phyloP scores from a whole-genome alignment of 805 yeast species.

The Candida oleophila region DNA sequence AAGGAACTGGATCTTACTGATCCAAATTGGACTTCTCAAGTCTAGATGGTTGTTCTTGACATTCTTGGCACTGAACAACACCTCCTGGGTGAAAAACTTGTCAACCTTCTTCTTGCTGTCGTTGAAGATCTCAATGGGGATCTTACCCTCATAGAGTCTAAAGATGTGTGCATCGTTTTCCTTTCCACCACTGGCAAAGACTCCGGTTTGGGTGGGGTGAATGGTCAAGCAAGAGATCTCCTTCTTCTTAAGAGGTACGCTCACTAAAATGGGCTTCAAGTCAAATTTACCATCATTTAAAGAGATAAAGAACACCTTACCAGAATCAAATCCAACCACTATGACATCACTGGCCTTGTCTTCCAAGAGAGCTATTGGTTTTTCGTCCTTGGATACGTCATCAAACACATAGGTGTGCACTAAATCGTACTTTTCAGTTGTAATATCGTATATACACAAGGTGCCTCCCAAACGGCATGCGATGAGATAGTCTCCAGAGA shows the following conservation, averaged over 20 bases:
- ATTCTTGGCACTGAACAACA: constrained; percentile 71
- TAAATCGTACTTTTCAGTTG: constrained; percentile 32
- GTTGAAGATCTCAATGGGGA: constrained; percentile 14
- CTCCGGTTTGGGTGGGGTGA: constrained; percentile 47
- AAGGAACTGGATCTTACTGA: constrained; percentile 54
- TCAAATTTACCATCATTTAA: constrained; percentile 25
- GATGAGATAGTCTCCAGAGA: constrained; percentile 34
- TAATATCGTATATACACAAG: constrained; percentile 38
- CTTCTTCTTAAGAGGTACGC: constrained; percentile 35
- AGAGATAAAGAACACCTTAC: constrained; percentile 40
- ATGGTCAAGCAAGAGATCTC: constrained; percentile 49
- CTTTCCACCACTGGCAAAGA: constrained; percentile 84
- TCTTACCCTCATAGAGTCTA: constrained; percentile 29
- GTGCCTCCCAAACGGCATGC: constrained; percentile 45
- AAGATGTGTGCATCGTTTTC: constrained; percentile 67
- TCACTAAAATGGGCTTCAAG: constrained; percentile 27
- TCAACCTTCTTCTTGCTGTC: constrained; percentile 18
- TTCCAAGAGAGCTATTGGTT: constrained; percentile 32
- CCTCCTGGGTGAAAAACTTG: constrained; percentile 19
- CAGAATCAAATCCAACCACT: constrained; percentile 47
- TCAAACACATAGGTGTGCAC: constrained; percentile 25
- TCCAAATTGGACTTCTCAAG: constrained; percentile 80
- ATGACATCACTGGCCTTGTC: constrained; percentile 29
- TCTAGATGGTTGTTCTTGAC: constrained; percentile 80
- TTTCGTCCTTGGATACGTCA: constrained; percentile 15